Conservation (phyloP, 352 stramenopile genomes). For the Globisporangium sylvaticum region DNA sequence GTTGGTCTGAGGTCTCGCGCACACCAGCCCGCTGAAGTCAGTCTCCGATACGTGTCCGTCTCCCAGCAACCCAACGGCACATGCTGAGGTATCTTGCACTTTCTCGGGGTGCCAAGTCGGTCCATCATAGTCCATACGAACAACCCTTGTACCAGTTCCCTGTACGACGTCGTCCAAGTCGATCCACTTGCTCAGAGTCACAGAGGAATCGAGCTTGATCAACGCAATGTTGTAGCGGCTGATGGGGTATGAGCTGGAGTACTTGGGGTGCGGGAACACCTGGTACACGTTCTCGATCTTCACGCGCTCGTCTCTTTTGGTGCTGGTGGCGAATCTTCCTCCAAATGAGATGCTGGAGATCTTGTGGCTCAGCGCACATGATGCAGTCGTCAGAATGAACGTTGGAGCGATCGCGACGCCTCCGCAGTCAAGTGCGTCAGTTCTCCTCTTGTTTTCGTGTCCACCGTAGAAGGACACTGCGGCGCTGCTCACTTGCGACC, state of each 20-base stretch:
- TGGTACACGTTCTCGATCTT: neutral
- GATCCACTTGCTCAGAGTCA: neutral
- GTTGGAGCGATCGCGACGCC: neutral
- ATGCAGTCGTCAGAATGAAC: neutral
- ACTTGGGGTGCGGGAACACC: neutral
- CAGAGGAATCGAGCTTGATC: neutral
- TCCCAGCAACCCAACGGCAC: neutral
- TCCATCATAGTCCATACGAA: too few relatives aligned
- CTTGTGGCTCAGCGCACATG: neutral
- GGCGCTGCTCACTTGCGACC: neutral
- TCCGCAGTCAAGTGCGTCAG: neutral
- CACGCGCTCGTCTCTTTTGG: neutral
- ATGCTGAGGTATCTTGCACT: neutral
- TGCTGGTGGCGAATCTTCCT: neutral
- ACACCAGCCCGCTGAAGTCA: neutral
- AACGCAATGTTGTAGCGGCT: slow-evolving; percentile 2
- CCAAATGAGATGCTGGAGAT: neutral
- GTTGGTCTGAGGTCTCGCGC: neutral
- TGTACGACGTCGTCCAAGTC: slow-evolving; percentile 1
- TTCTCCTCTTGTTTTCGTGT: neutral
- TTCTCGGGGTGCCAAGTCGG: neutral
- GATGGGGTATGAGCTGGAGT: neutral
- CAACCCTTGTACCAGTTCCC: too few relatives aligned
- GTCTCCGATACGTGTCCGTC: neutral
- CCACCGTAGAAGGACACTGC: neutral